Evolutionary conservation across 192 early-diverging fungal species (phyloP), one percentile per base, ranked within the genome.

Genomic region (Umbelopsis ramanniana): DNA sequence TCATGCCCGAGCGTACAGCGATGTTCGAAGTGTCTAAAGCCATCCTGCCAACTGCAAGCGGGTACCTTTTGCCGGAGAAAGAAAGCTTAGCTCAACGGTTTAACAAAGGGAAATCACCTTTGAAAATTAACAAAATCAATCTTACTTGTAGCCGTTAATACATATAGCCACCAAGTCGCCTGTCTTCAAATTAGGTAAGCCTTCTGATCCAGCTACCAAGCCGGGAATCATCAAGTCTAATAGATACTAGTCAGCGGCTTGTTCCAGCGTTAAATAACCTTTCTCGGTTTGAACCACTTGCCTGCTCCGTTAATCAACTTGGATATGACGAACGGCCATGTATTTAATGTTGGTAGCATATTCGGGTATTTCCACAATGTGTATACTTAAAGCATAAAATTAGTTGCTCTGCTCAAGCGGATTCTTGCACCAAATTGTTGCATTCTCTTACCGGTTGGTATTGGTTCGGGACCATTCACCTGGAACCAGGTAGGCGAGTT

Each of bases 171-270:
- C 88, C 19, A 86, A 60, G 15, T 85, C 84, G 12, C 84, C 90
- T 57, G 73, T 78, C 22, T 83, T 69, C 14, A 86, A 70, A 67
- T 83, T 73, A 7, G 84, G 87, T 1, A 84, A 72, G 3, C 84
- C 83, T 17, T 82, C 81, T 11, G 63, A 60, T 14, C 80, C 75
- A 21, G 81, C 53, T 37, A 92, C 83, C 21, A 93, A 82, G 26
- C 92, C 92, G 9, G 92, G 92, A 52, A 91, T 87, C 92, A 93
- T 93, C 21, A 93, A 73, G 77, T 93, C 91, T 87, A 70, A 11
- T 10, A 22, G 45, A 3, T 29, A 55, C 46, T n/a, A 35, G n/a
- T 50, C 35, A 23, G 38, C 17, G 26, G 5, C 23, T 9, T 29
- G 14, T 8, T 33, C 12, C 29, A 29, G 3, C 29, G 1, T 11